Evolutionary conservation across 2,329 filamentous ascomycete genomes (phyloP).

Genomic region (Thielaviopsis musarum): DNA sequence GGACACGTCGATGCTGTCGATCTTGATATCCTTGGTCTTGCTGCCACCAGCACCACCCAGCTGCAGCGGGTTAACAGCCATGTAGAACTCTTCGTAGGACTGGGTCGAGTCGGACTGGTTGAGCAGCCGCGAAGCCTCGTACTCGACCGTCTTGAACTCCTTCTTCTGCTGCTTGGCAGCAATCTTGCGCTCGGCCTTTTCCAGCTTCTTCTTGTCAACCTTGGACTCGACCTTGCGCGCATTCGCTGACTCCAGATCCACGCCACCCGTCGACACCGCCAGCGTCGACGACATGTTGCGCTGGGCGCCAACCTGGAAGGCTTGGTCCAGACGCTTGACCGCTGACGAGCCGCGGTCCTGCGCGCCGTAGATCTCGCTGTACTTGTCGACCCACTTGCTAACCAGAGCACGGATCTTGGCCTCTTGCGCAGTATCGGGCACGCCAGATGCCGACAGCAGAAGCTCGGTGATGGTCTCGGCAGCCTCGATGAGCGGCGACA

Average conservation of each 20-base stretch:
- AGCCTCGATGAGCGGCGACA: slow-evolving; percentile 69
- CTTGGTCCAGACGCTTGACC: slow-evolving; percentile 78
- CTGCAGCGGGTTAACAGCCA: slow-evolving; percentile 95
- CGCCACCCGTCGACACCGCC: slow-evolving; percentile 64
- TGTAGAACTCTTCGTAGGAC: slow-evolving; percentile 98
- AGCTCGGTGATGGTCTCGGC: slow-evolving; percentile 73
- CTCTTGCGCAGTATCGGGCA: slow-evolving; percentile 55
- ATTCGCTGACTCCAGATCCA: slow-evolving; percentile 90
- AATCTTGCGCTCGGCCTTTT: slow-evolving; percentile 96
- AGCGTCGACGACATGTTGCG: slow-evolving; percentile 93
- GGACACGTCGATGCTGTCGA: slow-evolving; percentile 88
- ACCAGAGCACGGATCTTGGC: slow-evolving; percentile 68
- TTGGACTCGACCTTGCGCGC: slow-evolving; percentile 89
- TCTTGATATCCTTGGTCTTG: slow-evolving; percentile 98
- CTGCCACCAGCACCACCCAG: slow-evolving; percentile 52
- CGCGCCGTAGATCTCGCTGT: slow-evolving; percentile 57
- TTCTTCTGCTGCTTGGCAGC: slow-evolving; percentile 98
- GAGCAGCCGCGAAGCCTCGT: slow-evolving; percentile 82
- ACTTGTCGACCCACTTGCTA: slow-evolving; percentile 71
- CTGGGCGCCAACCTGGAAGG: slow-evolving; percentile 85
- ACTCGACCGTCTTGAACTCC: slow-evolving; percentile 93
- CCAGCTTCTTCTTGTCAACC: slow-evolving; percentile 95
- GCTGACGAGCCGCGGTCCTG: slow-evolving; percentile 57
- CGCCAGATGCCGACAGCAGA: slow-evolving; percentile 81
- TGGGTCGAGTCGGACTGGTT: slow-evolving; percentile 67